Evolutionary conservation across 345 rosid genomes (phyloP).

Genomic region (Salix dunnii): DNA sequence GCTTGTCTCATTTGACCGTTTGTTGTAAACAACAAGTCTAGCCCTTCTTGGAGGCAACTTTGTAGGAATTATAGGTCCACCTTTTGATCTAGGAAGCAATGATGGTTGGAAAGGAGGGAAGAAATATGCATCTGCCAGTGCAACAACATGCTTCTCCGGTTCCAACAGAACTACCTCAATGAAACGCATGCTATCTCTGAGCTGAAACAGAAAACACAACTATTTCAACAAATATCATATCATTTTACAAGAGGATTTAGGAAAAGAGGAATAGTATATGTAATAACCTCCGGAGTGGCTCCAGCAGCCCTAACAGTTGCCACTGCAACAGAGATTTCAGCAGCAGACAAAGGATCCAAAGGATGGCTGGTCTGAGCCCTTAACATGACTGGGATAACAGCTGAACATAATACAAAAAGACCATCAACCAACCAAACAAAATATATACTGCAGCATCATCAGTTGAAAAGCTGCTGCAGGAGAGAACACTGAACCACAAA

Average conservation of each 20-base stretch:
- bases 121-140: slow-evolving; percentile 86
- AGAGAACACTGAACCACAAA: neutral
- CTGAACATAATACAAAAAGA: slow-evolving; percentile 16
- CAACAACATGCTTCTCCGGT: slow-evolving; percentile 79
- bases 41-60: slow-evolving; percentile 90
- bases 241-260: neutral
- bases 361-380: slow-evolving; percentile 85
- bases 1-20: slow-evolving; percentile 78
- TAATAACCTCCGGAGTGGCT: slow-evolving; percentile 77
- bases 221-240: neutral
- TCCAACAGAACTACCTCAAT: slow-evolving; percentile 80
- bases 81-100: slow-evolving; percentile 71
- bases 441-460: neutral
- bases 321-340: slow-evolving; percentile 86
- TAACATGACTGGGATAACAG: slow-evolving; percentile 59
- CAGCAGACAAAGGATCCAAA: slow-evolving; percentile 79
- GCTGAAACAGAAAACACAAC: slow-evolving; percentile 38
- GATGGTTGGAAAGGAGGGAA: slow-evolving; percentile 96
- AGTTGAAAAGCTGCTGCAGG: neutral
- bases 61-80: slow-evolving; percentile 76
- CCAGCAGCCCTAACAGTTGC: slow-evolving; percentile 93
- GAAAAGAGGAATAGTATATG: neutral
- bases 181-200: slow-evolving; percentile 89
- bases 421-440: slow-evolving; percentile 4
- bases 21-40: slow-evolving; percentile 76